Conservation (phyloP, 2,329 filamentous ascomycete species). For the Diaporthe citrichinensis region DNA sequence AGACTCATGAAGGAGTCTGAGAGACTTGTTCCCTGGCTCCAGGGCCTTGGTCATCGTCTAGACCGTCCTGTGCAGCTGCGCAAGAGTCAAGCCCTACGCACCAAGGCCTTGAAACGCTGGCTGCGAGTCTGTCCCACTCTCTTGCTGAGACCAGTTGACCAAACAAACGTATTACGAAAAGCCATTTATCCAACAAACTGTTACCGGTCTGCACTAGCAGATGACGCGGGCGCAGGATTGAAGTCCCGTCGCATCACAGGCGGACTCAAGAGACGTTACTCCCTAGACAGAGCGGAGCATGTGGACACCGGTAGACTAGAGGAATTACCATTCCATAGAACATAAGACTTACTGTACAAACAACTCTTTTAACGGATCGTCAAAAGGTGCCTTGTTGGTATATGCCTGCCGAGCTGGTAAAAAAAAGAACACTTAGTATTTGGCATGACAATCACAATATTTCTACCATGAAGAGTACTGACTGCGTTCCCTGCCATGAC, state of each 20-base stretch:
- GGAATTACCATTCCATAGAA: slow-evolving; percentile 30
- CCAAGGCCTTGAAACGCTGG: background rate
- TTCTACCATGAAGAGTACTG: background rate
- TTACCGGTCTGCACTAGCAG: background rate
- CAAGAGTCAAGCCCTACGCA: background rate
- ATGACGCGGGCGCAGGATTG: background rate
- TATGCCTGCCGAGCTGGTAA: background rate
- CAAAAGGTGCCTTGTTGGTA: background rate
- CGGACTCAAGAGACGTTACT: background rate
- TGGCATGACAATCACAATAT: background rate
- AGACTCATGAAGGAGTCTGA: background rate
- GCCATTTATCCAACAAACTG: slow-evolving; percentile 17
- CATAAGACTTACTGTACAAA: slow-evolving; percentile 28
- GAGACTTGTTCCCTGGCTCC: slow-evolving; percentile 7
- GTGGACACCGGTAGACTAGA: slow-evolving; percentile 35
- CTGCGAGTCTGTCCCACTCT: background rate
- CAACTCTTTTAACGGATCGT: background rate
- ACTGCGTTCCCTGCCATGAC: background rate
- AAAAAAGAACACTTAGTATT: background rate
- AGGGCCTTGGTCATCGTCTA: slow-evolving; percentile 6
- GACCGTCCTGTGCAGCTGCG: slow-evolving; percentile 18
- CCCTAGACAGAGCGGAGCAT: slow-evolving; percentile 30
- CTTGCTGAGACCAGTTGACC: background rate
- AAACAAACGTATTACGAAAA: slow-evolving; percentile 15
- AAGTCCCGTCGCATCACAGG: background rate